Evolutionary conservation across 2,329 filamentous ascomycete genomes (phyloP), one percentile per base, ranked within the genome.

Genomic region (Monosporascus sp.): DNA sequence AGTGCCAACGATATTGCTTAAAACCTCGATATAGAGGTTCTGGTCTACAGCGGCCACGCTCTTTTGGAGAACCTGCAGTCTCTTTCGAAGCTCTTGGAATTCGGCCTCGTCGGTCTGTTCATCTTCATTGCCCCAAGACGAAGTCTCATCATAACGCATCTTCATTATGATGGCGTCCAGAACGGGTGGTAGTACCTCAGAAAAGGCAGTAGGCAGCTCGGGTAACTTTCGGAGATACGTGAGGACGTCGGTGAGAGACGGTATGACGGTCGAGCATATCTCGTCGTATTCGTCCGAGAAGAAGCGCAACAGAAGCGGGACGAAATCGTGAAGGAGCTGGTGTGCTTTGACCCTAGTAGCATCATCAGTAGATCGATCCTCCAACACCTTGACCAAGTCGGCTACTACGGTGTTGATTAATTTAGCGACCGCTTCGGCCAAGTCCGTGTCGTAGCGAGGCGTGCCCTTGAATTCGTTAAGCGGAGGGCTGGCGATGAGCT

Each of bases 241-340:
- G 56, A 99, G 81, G 48, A 97, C 82, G 65, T 99, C 95, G 48
- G 90, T 96, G 52, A 97, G 83, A 38, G 90, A 93, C 22, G 92
- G 89, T 57, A 99, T 96, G 54, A 97, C 90, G 14, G 90, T 94
- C 37, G 92, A 95, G 77, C 94, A 97, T 61, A 99, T 87, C 74
- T 99, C 94, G 70, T 99, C 94, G 70, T 95, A 99, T 68, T 99
- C 92, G 71, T 99, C 94, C 24, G 91, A 89, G 73, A 99, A 97
- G 77, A 97, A 97, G 39, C 93, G 89, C 49, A 99, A 77, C 14
- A 97, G 80, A 61, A 92, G 87, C 0, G 92, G 90, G 27, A 96
- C 77, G 69, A 97, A 97, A 41, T 83, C 82, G 66, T 88, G 88
- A 50, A 97, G 78, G 55, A 95, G 82, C 62, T 88, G 85, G 62